Evolutionary conservation across 192 early-diverging fungal genomes (phyloP).

Genomic region (Diversispora eburnea): DNA sequence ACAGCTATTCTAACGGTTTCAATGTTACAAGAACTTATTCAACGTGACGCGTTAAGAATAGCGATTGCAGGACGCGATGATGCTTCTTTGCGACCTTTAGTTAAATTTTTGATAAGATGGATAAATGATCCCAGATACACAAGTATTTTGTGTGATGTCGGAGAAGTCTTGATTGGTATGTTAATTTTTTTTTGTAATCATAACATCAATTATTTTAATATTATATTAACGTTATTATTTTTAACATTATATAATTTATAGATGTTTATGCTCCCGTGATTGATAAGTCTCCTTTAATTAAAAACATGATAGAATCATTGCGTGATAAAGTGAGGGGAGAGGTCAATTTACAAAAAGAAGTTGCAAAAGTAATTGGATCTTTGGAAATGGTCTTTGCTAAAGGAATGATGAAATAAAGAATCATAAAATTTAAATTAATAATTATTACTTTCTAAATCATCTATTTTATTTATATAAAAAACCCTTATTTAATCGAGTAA

Average conservation of each 20-base stretch:
- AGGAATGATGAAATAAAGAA: background rate
- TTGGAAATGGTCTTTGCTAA: slow-evolving; percentile 80
- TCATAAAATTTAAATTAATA: no score
- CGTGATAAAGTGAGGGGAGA: slow-evolving; percentile 72
- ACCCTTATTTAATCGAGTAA: no score
- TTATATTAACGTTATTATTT: no score
- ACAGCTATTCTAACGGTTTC: slow-evolving; percentile 63
- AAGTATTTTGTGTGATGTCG: slow-evolving; percentile 71
- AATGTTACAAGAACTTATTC: slow-evolving; percentile 85
- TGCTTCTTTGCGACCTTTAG: slow-evolving; percentile 74
- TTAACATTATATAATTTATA: slow-evolving; percentile 26
- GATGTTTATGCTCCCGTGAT: slow-evolving; percentile 84
- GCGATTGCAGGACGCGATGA: slow-evolving; percentile 90
- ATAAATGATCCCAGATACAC: slow-evolving; percentile 81
- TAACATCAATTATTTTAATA: background rate
- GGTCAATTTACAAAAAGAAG: slow-evolving; percentile 71
- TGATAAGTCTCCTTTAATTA: slow-evolving; percentile 75
- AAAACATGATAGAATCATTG: slow-evolving; percentile 69
- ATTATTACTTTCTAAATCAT: no score
- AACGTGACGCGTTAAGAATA: slow-evolving; percentile 72
- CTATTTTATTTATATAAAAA: no score
- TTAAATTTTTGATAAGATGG: slow-evolving; percentile 76
- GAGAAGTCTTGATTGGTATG: slow-evolving; percentile 69
- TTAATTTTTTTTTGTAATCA: background rate
- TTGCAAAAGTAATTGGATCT: slow-evolving; percentile 75